These are phyloP conservation scores for Vigna nakashimae DNA, from an alignment of 306 rosid genomes.

Conservation along the genomic window DNA sequence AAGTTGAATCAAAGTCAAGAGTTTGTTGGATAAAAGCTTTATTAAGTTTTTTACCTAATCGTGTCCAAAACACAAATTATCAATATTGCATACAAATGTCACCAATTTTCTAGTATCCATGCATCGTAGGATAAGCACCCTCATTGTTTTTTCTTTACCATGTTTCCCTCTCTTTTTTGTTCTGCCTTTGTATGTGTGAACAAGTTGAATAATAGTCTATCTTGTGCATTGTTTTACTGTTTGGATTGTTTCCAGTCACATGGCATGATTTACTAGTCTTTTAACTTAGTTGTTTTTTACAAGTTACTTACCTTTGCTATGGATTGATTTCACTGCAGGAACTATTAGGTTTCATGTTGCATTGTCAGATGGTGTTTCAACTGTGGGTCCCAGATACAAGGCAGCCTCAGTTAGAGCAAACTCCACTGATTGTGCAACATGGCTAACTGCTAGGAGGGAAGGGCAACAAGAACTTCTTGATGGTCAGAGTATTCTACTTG, in stretches of 20 bases:
- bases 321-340: slow-evolving; percentile 51
- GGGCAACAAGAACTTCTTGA: slow-evolving; percentile 67
- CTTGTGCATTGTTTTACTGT: neutral
- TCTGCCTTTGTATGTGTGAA: slow-evolving; percentile 9
- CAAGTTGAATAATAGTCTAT: slow-evolving; percentile 13
- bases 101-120: neutral
- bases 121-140: neutral
- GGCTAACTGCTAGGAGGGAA: slow-evolving; percentile 78
- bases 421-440: slow-evolving; percentile 50
- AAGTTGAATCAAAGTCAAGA: too few relatives aligned
- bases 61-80: neutral
- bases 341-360: slow-evolving; percentile 66
- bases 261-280: slow-evolving; percentile 15
- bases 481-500: slow-evolving; percentile 62
- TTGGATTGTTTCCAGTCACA: slow-evolving; percentile 11
- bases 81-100: neutral
- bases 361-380: slow-evolving; percentile 66
- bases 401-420: slow-evolving; percentile 62
- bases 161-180: slow-evolving; percentile 20
- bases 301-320: slow-evolving; percentile 24
- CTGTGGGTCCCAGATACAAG: slow-evolving; percentile 66
- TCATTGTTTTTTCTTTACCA: neutral
- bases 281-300: neutral
- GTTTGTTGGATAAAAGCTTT: too few relatives aligned
- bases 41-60: too few relatives aligned